A percentile compares a stretch with the other conserved stretches of the same genome.
phyloP scores from a whole-genome alignment of 2,329 filamentous ascomycete genomes.

The Trichoderma atrobrunneum region DNA sequence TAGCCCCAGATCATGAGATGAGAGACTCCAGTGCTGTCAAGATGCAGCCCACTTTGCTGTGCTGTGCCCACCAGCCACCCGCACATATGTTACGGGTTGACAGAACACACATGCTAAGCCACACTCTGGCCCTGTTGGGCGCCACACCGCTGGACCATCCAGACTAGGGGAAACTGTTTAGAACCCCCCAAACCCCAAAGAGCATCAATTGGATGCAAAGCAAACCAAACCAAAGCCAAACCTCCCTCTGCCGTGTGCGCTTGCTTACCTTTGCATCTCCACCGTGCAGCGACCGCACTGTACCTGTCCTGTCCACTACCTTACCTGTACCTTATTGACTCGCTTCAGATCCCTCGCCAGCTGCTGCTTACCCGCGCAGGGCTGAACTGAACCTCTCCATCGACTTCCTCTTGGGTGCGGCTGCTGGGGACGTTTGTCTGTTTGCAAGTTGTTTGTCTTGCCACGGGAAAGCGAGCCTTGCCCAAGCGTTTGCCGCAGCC shows the following conservation, averaged over 20 bases:
- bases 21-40: background rate
- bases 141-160: background rate
- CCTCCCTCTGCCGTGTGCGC: conserved; percentile 13
- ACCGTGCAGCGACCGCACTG: conserved; percentile 12
- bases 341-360: background rate
- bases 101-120: background rate
- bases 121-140: background rate
- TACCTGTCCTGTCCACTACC: background rate
- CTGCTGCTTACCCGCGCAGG: conserved; percentile 9
- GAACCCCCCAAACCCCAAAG: background rate
- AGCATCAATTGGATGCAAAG: background rate
- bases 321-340: background rate
- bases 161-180: background rate
- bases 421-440: conserved; percentile 14
- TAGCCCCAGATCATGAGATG: background rate
- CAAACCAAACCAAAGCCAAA: background rate
- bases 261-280: conserved; percentile 8
- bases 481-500: conserved; percentile 8
- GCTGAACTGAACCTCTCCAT: background rate
- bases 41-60: background rate
- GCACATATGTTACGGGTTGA: background rate
- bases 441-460: background rate
- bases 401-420: conserved; percentile 4
- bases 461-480: conserved; percentile 3
- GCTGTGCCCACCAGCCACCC: background rate